Base-by-base conservation (phyloP, 495 filamentous ascomycete species). In the Aspergillus taichungensis region DNA sequence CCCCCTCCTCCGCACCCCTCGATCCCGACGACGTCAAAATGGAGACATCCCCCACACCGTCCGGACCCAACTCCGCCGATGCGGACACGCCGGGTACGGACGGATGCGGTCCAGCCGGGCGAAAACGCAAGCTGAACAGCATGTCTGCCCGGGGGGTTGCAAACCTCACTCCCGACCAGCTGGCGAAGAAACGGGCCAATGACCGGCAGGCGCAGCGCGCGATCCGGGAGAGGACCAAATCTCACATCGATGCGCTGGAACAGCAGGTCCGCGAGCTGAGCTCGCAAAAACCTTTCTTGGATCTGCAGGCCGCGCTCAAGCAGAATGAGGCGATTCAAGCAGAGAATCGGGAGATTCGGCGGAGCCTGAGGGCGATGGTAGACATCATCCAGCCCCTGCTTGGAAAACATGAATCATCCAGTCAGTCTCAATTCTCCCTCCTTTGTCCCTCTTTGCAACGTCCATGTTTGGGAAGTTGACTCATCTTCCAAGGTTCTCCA, bases 141-240 rank as follows among this genome's bases (percentile, higher is more conserved):
- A 63, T 67, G 7, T 80, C 76, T n/a, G 75, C 78, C 24, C 71
- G 84, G 45, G 82, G 82, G 33, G 83, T 88, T 13, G 79, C 82
- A 42, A 86, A 81, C 46, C 75, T 88, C 49, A 84, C 80, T 9
- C 77, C 79, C n/a, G 74, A 80, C 18, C 83, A 88, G 57, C 69
- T 86, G 38, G 81, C 76, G 6, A 78, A 83, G 56, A 95, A 95
- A 64, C 76, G 88, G 44, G 87, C 85, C 56, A 94, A 94, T 62
- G 88, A 95, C 59, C 78, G 88, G 34, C 85, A 90, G 63, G 88
- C 88, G 12, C 88, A 95, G 61, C 78, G 85, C 40, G 86, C 85
- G 12, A 95, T 94, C 46, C 75, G 88, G 11, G 82, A 87, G 53
- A 74, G 88, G 46, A 94, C 84, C 8, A 90, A 88, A 54, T 72